Evolutionary conservation across 257 asterid genomes (phyloP), one percentile per base, ranked within the genome.

Genomic region (Mitragyna speciosa): DNA sequence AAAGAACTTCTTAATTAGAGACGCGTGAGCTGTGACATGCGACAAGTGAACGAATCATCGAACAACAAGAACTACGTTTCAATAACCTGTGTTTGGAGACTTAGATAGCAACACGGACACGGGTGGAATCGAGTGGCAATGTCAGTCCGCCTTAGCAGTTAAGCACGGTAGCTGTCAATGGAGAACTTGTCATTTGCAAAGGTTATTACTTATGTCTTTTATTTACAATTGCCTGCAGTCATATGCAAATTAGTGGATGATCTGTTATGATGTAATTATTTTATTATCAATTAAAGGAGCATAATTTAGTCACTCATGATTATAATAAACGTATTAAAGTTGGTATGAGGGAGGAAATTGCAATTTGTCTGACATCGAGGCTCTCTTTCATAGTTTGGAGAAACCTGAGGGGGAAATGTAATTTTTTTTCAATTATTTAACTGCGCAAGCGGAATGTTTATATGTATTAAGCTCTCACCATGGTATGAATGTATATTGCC

Each of bases 21-120:
- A 76, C 76, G 72, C 33, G 26, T 22, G 36, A 30, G 28, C 9
- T 22, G 41, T 31, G 48, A 20, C 67, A 31, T 31, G n/a, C 56
- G 81, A 81, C 68, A 48, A 68, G 63, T 51, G 64, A 17, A 68
- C 58, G 22, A 39, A 71, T 33, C 31, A 31, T 43, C 56, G 36
- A 41, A 73, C 43, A 72, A 41, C 63, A 14, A 73, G 16, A 28
- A 12, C 41, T 76, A 51, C 66, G 47, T 43, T 39, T 4, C 49
- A 45, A 45, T 45, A 45, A 45, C 3, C 26, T 14, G n/a, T 30
- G 26, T 52, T 48, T 73, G 64, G 51, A 73, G n/a, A 73, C 20
- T 14, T 48, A 73, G 77, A 6, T 52, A 73, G 16, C 14, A 65
- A 31, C 49, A 49, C 45, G 30, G 12, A 31, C 49, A 49, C 45